Conservation (phyloP, 2,329 filamentous ascomycete genomes). For the Claviceps cyperi region DNA sequence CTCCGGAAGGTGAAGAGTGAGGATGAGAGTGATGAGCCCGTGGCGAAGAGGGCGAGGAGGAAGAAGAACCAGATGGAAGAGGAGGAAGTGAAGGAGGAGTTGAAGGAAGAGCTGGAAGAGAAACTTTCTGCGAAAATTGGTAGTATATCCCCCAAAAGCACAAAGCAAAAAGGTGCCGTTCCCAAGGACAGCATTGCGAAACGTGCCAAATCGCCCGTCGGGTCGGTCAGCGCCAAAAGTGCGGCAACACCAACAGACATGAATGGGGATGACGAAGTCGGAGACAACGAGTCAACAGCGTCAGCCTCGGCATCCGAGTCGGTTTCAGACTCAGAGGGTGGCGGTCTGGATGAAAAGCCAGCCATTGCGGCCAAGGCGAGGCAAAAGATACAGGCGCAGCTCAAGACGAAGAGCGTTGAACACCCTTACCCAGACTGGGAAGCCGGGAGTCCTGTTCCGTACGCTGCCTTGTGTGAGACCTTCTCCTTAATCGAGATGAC, state of each 20-base stretch:
- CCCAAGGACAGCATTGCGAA: conserved; percentile 13
- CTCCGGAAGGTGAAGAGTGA: conserved; percentile 18
- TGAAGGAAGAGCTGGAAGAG: neutral
- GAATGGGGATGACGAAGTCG: conserved; percentile 13
- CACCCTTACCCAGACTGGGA: conserved; percentile 96
- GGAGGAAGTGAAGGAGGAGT: conserved; percentile 31
- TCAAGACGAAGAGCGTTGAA: conserved; percentile 54
- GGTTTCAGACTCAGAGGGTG: conserved; percentile 28
- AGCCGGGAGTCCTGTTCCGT: conserved; percentile 74
- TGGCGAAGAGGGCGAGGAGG: conserved; percentile 41
- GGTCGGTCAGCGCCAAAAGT: conserved; percentile 5
- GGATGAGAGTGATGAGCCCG: conserved; percentile 44
- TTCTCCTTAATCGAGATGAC: conserved; percentile 94
- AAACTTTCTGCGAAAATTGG: neutral
- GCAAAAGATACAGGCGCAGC: conserved; percentile 63
- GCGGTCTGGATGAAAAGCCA: conserved; percentile 47
- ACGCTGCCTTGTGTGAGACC: conserved; percentile 84
- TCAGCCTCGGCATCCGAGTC: conserved; percentile 14
- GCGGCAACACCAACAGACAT: conserved; percentile 11
- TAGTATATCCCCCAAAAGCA: neutral
- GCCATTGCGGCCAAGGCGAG: conserved; percentile 59
- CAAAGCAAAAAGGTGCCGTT: conserved; percentile 11
- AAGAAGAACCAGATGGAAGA: conserved; percentile 34
- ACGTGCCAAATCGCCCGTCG: neutral
- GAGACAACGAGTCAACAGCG: conserved; percentile 8